phyloP scores from a whole-genome alignment of 208 protist species.

The Leishmania martiniquensis region DNA sequence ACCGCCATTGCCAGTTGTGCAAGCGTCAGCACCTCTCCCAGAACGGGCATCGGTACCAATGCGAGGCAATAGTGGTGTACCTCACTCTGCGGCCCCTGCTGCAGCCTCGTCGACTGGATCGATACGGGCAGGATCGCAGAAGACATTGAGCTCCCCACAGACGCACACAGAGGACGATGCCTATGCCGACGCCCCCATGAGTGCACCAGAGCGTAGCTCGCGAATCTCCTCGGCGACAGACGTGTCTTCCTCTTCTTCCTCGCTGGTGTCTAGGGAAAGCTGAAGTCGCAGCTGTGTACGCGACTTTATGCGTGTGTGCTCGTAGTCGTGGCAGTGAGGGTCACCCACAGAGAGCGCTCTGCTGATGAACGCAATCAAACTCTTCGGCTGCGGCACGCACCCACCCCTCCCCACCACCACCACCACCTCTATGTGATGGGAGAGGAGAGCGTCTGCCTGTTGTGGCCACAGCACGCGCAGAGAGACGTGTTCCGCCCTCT shows the following conservation, averaged over 20 bases:
- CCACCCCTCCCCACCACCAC: no score
- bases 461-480: neutral
- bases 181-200: constrained; percentile 14
- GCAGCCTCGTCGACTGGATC: constrained; percentile 4
- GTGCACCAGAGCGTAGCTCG: constrained; percentile 10
- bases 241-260: constrained; percentile 12
- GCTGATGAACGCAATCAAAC: neutral
- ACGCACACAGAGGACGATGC: constrained; percentile 17
- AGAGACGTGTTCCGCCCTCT: neutral
- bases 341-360: no score
- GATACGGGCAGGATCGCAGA: neutral
- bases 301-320: neutral
- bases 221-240: neutral
- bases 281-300: neutral
- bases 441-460: neutral
- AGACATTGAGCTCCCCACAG: constrained; percentile 1
- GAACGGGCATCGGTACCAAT: neutral
- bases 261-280: neutral
- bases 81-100: neutral
- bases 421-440: neutral
- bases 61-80: neutral
- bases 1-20: neutral
- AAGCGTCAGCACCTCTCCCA: neutral
- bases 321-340: no score
- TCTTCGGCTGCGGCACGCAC: no score